These are phyloP conservation scores for Saccharomycopsis oosterbeekiorum DNA, from an alignment of 805 yeast species.

Conservation along the genomic window DNA sequence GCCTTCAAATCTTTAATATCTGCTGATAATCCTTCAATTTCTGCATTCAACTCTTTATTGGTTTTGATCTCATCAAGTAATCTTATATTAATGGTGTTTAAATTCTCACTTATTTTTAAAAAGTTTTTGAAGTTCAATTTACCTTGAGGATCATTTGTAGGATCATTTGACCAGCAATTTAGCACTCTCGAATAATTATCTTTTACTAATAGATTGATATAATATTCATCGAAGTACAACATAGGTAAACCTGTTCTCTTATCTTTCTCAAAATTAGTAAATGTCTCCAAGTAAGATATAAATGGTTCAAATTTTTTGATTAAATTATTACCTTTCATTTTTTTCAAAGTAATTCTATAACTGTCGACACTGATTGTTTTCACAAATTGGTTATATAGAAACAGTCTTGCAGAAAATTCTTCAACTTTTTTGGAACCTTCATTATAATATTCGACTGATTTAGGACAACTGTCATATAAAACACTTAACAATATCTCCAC, in stretches of 20 bases:
- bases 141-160: slow-evolving; percentile 59
- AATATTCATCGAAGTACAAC: slow-evolving; percentile 58
- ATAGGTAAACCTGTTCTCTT: slow-evolving; percentile 78
- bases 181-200: slow-evolving; percentile 62
- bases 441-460: slow-evolving; percentile 15
- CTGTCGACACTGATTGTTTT: slow-evolving; percentile 75
- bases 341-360: slow-evolving; percentile 61
- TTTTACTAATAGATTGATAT: slow-evolving; percentile 49
- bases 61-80: slow-evolving; percentile 20
- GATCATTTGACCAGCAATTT: slow-evolving; percentile 64
- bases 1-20: slow-evolving; percentile 25
- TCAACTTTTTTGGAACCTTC: slow-evolving; percentile 8
- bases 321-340: slow-evolving; percentile 50
- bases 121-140: slow-evolving; percentile 54
- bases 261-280: slow-evolving; percentile 32
- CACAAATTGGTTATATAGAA: slow-evolving; percentile 50
- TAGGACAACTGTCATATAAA: slow-evolving; percentile 71
- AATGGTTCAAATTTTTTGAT: slow-evolving; percentile 51
- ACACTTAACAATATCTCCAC: slow-evolving; percentile 63
- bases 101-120: slow-evolving; percentile 29
- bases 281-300: slow-evolving; percentile 36
- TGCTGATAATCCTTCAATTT: slow-evolving; percentile 27
- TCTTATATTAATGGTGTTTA: slow-evolving; percentile 26
- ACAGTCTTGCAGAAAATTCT: slow-evolving; percentile 47
- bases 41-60: slow-evolving; percentile 28